Percentiles rank a stretch among this genome's conserved stretches.
phyloP scores from a whole-genome alignment of 2,329 filamentous ascomycete species.

The Pseudogymnoascus sp. region DNA sequence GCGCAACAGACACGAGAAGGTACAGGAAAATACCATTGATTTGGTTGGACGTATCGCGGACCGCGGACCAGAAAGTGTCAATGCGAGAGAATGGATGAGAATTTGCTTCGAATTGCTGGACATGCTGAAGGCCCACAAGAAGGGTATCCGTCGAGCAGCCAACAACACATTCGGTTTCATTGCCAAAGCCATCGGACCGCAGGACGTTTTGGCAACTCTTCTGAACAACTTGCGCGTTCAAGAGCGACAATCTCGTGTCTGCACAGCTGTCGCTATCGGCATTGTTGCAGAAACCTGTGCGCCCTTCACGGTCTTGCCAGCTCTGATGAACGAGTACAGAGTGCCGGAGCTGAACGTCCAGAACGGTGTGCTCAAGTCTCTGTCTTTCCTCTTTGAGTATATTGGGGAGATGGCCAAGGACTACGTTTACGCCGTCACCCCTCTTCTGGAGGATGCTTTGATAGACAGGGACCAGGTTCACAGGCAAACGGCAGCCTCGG shows the following conservation, averaged over 20 bases:
- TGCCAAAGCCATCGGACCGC: slow-evolving; percentile 95
- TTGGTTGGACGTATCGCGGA: slow-evolving; percentile 96
- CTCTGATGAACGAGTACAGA: slow-evolving; percentile 98
- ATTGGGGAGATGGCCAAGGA: slow-evolving; percentile 99
- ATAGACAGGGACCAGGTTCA: slow-evolving; percentile 98
- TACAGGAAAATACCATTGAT: slow-evolving; percentile 98
- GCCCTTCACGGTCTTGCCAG: slow-evolving; percentile 96
- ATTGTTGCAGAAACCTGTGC: slow-evolving; percentile 98
- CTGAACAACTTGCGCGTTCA: slow-evolving; percentile 96
- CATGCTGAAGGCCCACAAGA: slow-evolving; percentile 99
- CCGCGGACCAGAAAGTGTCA: slow-evolving; percentile 91
- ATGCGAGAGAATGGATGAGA: slow-evolving; percentile 98
- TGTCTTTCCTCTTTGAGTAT: slow-evolving; percentile 97
- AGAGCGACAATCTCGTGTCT: slow-evolving; percentile 95
- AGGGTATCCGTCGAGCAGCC: slow-evolving; percentile 93
- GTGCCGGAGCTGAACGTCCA: slow-evolving; percentile 98
- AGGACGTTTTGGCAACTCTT: slow-evolving; percentile 91
- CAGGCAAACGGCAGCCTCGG: slow-evolving; percentile 88
- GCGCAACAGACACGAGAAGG: slow-evolving; percentile 96
- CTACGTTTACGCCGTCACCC: slow-evolving; percentile 97
- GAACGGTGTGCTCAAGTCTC: slow-evolving; percentile 93
- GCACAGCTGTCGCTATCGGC: slow-evolving; percentile 95
- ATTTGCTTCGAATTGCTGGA: slow-evolving; percentile 98
- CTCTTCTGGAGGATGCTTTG: slow-evolving; percentile 89
- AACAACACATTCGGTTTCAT: slow-evolving; percentile 99